These are phyloP conservation scores for Neophaeococcomyces aloes DNA, from an alignment of 2,329 filamentous ascomycete genomes.

Conservation along the genomic window DNA sequence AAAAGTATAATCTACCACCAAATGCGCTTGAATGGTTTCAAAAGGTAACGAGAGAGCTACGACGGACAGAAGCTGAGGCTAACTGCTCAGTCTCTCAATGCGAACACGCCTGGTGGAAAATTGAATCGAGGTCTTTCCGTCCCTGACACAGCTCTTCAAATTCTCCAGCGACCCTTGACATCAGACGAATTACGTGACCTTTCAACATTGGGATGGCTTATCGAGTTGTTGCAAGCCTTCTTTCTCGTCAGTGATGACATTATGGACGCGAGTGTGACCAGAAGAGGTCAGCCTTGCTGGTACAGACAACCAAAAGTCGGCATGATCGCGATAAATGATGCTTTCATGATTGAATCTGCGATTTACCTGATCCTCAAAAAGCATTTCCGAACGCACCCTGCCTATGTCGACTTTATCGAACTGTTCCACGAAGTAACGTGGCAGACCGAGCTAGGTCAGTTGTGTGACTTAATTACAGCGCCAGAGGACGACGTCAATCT, in stretches of 20 bases:
- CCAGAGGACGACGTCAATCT: conserved; percentile 90
- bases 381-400: conserved; percentile 76
- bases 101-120: conserved; percentile 88
- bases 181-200: conserved; percentile 80
- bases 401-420: conserved; percentile 85
- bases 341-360: conserved; percentile 82
- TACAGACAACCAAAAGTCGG: conserved; percentile 82
- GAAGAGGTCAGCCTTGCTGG: conserved; percentile 91
- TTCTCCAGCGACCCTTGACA: conserved; percentile 60
- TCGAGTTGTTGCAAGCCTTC: conserved; percentile 95
- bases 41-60: conserved; percentile 44
- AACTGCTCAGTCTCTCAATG: conserved; percentile 57
- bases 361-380: conserved; percentile 92
- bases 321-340: conserved; percentile 96
- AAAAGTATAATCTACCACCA: conserved; percentile 71
- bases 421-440: conserved; percentile 90
- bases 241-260: conserved; percentile 98
- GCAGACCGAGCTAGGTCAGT: conserved; percentile 92
- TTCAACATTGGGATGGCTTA: conserved; percentile 89
- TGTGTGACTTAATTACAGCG: conserved; percentile 88
- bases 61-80: neutral
- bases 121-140: conserved; percentile 99
- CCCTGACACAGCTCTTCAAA: conserved; percentile 74
- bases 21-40: conserved; percentile 79
- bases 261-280: conserved; percentile 93